A percentile compares a stretch with the other conserved stretches of the same genome.
Evolutionary conservation across 2,329 filamentous ascomycete species (phyloP).

Genomic region (Penicillium sp.): DNA sequence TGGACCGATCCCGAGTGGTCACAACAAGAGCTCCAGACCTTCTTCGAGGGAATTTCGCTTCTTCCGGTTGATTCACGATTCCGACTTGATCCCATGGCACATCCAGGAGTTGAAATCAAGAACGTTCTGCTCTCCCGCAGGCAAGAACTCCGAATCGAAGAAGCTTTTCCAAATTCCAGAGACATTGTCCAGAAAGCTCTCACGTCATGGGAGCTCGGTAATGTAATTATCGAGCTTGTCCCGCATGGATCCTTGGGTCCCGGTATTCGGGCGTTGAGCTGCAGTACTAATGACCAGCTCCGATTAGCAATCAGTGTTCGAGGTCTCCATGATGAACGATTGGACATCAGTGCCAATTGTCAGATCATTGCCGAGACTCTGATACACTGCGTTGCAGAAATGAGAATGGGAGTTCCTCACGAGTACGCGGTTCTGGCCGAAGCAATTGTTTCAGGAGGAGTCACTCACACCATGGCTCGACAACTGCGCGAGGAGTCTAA

Average conservation of each 20-base stretch:
- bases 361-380: slow-evolving; percentile 37
- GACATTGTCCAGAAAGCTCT: slow-evolving; percentile 33
- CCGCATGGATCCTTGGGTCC: slow-evolving; percentile 30
- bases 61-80: slow-evolving; percentile 42
- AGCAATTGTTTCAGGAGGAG: slow-evolving; percentile 29
- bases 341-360: slow-evolving; percentile 34
- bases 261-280: slow-evolving; percentile 34
- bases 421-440: slow-evolving; percentile 35
- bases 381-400: slow-evolving; percentile 35
- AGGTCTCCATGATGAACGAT: slow-evolving; percentile 25
- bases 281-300: slow-evolving; percentile 24
- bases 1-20: slow-evolving; percentile 45
- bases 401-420: slow-evolving; percentile 32
- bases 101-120: slow-evolving; percentile 44
- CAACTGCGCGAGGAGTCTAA: slow-evolving; percentile 35
- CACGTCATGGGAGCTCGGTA: slow-evolving; percentile 29
- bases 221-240: slow-evolving; percentile 33
- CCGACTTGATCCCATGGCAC: slow-evolving; percentile 35
- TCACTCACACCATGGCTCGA: slow-evolving; percentile 32
- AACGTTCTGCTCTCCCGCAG: slow-evolving; percentile 38
- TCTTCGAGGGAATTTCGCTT: slow-evolving; percentile 41
- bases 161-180: slow-evolving; percentile 44
- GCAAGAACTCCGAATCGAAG: slow-evolving; percentile 29
- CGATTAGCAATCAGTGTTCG: slow-evolving; percentile 32
- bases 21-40: slow-evolving; percentile 47